Conservation (phyloP, 2,329 filamentous ascomycete genomes). For the Colletotrichum ledebouriae region DNA sequence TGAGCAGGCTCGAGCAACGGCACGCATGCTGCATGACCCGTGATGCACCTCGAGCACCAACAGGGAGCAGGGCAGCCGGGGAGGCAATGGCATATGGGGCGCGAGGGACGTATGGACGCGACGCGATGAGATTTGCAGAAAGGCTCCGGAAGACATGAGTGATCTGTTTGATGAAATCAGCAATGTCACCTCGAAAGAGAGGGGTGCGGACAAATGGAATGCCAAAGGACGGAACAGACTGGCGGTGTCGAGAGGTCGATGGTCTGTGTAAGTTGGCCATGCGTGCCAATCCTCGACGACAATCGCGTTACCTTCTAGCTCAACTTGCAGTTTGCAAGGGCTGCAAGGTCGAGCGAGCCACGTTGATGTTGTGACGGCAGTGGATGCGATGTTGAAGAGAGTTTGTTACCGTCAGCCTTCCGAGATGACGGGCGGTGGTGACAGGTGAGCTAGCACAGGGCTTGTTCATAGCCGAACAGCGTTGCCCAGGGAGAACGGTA, state of each 20-base stretch:
- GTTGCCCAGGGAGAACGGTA: not conserved
- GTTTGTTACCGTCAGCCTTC: conserved; percentile 32
- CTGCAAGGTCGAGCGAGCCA: not conserved
- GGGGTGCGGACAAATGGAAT: conserved; percentile 14
- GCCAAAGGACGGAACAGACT: conserved; percentile 2
- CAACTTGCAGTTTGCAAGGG: not conserved
- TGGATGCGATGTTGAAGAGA: conserved; percentile 20
- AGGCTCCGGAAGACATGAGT: conserved; percentile 36
- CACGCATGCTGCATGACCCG: conserved; percentile 24
- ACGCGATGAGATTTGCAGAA: conserved; percentile 38
- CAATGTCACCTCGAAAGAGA: conserved; percentile 16
- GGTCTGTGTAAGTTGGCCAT: conserved; percentile 5
- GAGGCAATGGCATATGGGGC: conserved; percentile 16
- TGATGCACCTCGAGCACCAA: conserved; percentile 20
- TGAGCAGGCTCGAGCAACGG: not conserved
- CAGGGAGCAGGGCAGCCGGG: conserved; percentile 27
- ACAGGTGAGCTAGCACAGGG: no score
- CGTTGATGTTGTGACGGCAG: conserved; percentile 3
- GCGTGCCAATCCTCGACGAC: conserved; percentile 12
- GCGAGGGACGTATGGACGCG: not conserved
- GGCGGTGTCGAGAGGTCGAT: conserved; percentile 10
- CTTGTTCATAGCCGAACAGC: conserved; percentile 9
- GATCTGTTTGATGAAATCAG: conserved; percentile 29
- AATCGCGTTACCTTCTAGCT: not conserved
- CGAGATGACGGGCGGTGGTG: conserved; percentile 30